These are phyloP conservation scores for Rheum nobile DNA, from an alignment of 148 eudicot genomes.

Conservation along the genomic window DNA sequence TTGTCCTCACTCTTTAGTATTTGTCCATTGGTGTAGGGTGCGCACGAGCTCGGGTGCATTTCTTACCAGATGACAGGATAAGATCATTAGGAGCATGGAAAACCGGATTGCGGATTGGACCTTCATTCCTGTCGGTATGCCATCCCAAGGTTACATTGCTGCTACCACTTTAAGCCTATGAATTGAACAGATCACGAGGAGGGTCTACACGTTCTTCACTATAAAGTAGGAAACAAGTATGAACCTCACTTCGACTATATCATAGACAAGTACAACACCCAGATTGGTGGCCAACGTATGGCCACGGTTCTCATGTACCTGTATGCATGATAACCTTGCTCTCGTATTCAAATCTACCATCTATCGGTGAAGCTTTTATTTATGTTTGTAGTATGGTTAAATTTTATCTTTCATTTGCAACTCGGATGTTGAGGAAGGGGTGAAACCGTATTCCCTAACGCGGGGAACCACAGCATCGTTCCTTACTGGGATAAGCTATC, in stretches of 20 bases:
- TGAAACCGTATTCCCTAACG: conserved; percentile 78
- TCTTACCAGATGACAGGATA: conserved; percentile 66
- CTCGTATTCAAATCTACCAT: background rate
- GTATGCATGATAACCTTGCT: conserved; percentile 32
- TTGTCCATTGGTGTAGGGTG: conserved; percentile 41
- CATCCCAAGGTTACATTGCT: no score
- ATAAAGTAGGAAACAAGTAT: conserved; percentile 80
- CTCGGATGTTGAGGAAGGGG: conserved; percentile 98
- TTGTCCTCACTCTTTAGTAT: no score
- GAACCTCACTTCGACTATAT: conserved; percentile 89
- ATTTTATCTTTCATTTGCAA: conserved; percentile 21
- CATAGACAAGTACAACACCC: conserved; percentile 53
- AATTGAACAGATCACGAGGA: conserved; percentile 65
- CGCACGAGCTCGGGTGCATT: conserved; percentile 93
- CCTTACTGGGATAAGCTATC: conserved; percentile 86
- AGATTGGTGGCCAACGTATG: conserved; percentile 78
- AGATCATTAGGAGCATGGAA: conserved; percentile 51
- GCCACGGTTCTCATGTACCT: conserved; percentile 94
- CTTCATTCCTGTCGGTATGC: conserved; percentile 88
- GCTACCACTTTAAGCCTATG: background rate
- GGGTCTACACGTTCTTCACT: conserved; percentile 89
- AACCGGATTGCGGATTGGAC: conserved; percentile 59
- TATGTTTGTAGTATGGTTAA: no score
- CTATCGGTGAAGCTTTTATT: background rate
- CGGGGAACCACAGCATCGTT: conserved; percentile 59